Conservation (phyloP, 2,329 filamentous ascomycete species). For the Fusarium chaquense region DNA sequence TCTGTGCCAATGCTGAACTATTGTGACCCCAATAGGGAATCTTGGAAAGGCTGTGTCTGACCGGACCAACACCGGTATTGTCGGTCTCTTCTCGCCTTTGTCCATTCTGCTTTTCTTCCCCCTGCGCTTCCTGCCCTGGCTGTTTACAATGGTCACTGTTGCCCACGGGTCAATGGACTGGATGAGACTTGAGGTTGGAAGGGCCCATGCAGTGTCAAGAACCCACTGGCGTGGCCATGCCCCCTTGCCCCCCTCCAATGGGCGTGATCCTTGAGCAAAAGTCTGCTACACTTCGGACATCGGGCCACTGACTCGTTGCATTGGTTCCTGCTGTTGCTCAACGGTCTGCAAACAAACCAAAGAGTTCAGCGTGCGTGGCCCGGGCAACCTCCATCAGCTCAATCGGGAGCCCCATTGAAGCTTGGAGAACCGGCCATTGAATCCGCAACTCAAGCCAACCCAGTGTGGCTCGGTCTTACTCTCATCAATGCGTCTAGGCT, state of each 20-base stretch:
- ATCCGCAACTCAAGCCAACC: slow-evolving; percentile 14
- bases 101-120: slow-evolving; percentile 14
- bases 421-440: slow-evolving; percentile 35
- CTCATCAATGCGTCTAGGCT: slow-evolving; percentile 17
- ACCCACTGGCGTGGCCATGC: slow-evolving; percentile 44
- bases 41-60: slow-evolving; percentile 30
- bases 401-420: slow-evolving; percentile 39
- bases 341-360: slow-evolving; percentile 25
- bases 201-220: slow-evolving; percentile 43
- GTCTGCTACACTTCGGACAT: slow-evolving; percentile 46
- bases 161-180: slow-evolving; percentile 42
- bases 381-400: slow-evolving; percentile 41
- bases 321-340: slow-evolving; percentile 23
- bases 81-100: slow-evolving; percentile 21
- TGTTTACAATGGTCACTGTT: slow-evolving; percentile 34
- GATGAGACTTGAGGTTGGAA: slow-evolving; percentile 44
- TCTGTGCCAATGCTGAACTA: slow-evolving; percentile 13
- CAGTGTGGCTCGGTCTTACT: slow-evolving; percentile 13
- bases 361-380: slow-evolving; percentile 32
- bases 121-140: slow-evolving; percentile 35
- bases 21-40: slow-evolving; percentile 39
- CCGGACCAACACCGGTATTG: slow-evolving; percentile 31
- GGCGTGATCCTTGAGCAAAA: slow-evolving; percentile 44
- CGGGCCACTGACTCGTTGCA: slow-evolving; percentile 42
- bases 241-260: slow-evolving; percentile 47